These are phyloP conservation scores for Ustilago tritici DNA, from an alignment of 1,284 basidiomycete genomes.

Conservation along the genomic window DNA sequence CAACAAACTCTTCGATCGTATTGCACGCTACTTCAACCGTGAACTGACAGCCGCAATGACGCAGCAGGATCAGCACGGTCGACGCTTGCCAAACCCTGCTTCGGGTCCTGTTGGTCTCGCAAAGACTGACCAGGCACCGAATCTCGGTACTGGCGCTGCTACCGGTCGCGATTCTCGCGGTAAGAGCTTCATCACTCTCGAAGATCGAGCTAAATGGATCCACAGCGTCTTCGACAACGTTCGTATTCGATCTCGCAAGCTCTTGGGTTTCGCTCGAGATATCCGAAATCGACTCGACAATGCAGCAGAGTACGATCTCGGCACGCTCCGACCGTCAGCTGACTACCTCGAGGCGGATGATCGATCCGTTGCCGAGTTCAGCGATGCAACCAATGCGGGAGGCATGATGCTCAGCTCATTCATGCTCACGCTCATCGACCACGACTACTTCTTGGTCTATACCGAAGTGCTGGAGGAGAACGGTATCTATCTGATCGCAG, in stretches of 20 bases:
- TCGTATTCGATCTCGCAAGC: constrained; percentile 88
- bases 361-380: constrained; percentile 24
- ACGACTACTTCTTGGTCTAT: constrained; percentile 95
- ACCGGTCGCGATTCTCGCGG: constrained; percentile 50
- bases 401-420: constrained; percentile 78
- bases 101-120: constrained; percentile 44
- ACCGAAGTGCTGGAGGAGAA: constrained; percentile 89
- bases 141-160: constrained; percentile 13
- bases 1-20: constrained; percentile 74
- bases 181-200: constrained; percentile 76
- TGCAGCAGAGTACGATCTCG: constrained; percentile 91
- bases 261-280: constrained; percentile 81
- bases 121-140: constrained; percentile 24
- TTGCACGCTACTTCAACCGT: constrained; percentile 92
- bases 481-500: constrained; percentile 92
- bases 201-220: constrained; percentile 89
- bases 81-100: constrained; percentile 30
- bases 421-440: constrained; percentile 82
- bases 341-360: constrained; percentile 47
- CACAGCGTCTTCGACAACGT: constrained; percentile 93
- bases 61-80: constrained; percentile 34
- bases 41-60: constrained; percentile 83
- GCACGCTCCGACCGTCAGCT: constrained; percentile 71
- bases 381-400: constrained; percentile 14
- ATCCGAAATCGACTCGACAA: constrained; percentile 86